phyloP scores from a whole-genome alignment of 305 asterid genomes.

The Fraxinus paxiana region DNA sequence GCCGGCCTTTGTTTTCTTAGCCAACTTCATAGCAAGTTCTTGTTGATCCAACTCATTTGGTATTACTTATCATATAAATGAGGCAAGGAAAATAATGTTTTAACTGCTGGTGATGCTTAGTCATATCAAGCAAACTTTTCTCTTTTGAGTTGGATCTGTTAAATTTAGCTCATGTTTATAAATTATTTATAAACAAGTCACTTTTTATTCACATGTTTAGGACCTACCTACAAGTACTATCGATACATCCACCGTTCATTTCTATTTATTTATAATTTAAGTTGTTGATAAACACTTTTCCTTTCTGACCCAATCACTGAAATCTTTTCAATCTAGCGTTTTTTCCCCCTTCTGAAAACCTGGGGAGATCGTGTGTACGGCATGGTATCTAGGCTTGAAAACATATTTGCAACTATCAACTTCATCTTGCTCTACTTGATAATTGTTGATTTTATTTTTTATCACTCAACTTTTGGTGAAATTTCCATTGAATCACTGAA shows the following conservation, averaged over 20 bases:
- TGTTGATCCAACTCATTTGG: background rate
- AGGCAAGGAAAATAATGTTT: background rate
- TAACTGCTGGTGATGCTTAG: no score
- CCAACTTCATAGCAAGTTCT: background rate
- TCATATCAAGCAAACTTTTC: background rate
- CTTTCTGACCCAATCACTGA: background rate
- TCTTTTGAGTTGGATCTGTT: background rate
- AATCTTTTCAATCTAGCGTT: background rate
- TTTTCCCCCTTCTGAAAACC: background rate
- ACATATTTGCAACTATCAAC: no score
- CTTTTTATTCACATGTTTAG: no score
- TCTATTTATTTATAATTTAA: no score
- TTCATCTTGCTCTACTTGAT: background rate
- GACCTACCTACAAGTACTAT: background rate
- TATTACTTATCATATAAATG: background rate
- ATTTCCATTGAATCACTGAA: background rate
- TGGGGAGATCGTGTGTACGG: background rate
- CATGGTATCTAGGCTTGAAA: background rate
- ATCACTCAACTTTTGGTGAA: background rate
- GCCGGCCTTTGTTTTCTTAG: background rate
- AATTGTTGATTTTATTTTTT: background rate
- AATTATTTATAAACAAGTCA: background rate
- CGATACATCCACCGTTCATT: background rate
- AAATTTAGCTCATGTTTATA: background rate
- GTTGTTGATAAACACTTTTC: background rate